Evolutionary conservation across 1,284 basidiomycete genomes (phyloP), one percentile per base, ranked within the genome.

Genomic region (Pulchroboletus neoregius): DNA sequence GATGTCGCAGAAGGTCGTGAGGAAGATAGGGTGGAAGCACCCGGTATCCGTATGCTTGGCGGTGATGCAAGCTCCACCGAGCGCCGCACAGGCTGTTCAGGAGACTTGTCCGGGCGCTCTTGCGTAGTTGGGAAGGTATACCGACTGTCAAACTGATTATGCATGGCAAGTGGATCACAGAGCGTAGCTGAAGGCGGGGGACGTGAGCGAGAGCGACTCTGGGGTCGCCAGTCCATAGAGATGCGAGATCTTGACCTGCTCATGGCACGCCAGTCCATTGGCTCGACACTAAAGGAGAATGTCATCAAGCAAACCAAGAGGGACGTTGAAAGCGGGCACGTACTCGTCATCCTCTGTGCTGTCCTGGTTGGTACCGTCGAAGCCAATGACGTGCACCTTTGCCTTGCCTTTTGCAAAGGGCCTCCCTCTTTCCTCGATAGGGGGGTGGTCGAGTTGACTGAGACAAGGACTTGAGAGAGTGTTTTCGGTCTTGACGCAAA

Each of bases 261-360:
- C 61, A 91, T 83, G 15, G 88, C 87, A 36, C 93, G 80, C 93
- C 94, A 97, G 64, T 98, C 95, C 87, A 98, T 96, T 32, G 77
- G 73, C 47, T 76, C 65, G 56, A 71, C 69, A 49, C 82, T 85
- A 50, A 31, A 49, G 50, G 37, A 24, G 42, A 47, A 45, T 57
- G 55, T 55, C 49, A 61, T 58, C 53, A 54, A 51, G 50, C 56
- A 52, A 47, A 36, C 45, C 37, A 43, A 44, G 37, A 46, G 15
- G 0, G 45, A 43, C 9, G 53, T 50, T 57, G 62, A 57, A 66
- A 63, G 57, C 56, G 56, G 58, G 45, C 40, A 87, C 88, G 72
- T 68, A 93, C 91, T 88, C 87, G 55, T 73, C 72, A 41, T 87
- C 84, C 59, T 84, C 80, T 48, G 71, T 67, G 43, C 73, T 71